Evolutionary conservation across 1,139 yeast species (phyloP).

Genomic region (Suhomyces bokatorum): DNA sequence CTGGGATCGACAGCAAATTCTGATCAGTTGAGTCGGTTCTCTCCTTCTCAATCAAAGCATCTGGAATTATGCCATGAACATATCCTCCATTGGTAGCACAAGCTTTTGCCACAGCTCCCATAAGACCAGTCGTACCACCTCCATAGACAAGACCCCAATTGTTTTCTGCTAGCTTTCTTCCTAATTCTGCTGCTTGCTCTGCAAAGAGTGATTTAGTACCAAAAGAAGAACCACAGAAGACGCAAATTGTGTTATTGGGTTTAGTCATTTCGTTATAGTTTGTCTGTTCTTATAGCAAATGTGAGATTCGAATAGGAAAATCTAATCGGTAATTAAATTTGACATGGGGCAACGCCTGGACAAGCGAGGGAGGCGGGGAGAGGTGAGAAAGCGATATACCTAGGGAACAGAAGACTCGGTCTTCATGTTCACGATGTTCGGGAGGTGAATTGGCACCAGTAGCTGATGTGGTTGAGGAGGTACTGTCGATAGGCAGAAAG

Average conservation of each 20-base stretch:
- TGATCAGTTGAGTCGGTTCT: constrained; percentile 48
- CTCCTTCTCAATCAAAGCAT: constrained; percentile 75
- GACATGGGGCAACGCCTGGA: no score
- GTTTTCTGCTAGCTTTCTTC: constrained; percentile 54
- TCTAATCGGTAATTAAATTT: no score
- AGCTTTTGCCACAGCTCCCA: constrained; percentile 83
- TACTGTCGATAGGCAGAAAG: no score
- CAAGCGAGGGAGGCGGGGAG: no score
- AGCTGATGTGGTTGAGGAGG: no score
- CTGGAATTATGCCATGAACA: constrained; percentile 85
- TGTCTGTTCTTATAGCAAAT: no score
- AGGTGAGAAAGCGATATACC: no score
- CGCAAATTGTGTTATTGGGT: constrained; percentile 59
- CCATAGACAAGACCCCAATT: constrained; percentile 85
- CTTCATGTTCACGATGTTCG: no score
- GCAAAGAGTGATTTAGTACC: constrained; percentile 59
- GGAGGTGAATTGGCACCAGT: no score
- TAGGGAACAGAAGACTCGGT: no score
- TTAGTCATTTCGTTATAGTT: not conserved
- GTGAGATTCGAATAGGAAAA: no score
- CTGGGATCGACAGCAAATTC: constrained; percentile 66
- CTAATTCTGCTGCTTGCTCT: constrained; percentile 57
- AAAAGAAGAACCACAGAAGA: constrained; percentile 81
- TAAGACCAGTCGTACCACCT: constrained; percentile 84
- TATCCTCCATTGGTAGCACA: constrained; percentile 66